A percentile compares a stretch with the other conserved stretches of the same genome.
Conservation (phyloP, 257 asterid species). For the Coffea eugenioides region DNA sequence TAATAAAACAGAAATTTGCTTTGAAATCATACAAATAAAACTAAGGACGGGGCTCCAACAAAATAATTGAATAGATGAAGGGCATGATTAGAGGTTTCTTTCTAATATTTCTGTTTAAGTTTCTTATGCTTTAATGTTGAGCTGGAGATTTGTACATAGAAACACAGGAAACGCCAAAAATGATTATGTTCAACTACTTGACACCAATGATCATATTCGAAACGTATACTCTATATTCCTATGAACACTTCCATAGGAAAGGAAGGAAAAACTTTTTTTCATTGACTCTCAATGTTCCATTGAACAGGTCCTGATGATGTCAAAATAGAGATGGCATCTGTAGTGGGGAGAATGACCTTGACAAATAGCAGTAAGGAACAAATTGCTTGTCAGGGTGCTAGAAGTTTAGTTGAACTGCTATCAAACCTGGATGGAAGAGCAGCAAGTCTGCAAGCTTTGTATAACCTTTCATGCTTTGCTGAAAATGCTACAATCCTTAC, state of each 20-base stretch:
- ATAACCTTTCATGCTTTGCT: constrained; percentile 26
- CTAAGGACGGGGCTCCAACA: not conserved
- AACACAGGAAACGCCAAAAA: not conserved
- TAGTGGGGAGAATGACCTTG: constrained; percentile 28
- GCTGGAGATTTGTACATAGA: too few relatives aligned
- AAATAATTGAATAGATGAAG: not conserved
- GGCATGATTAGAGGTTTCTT: not conserved
- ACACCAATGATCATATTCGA: not conserved
- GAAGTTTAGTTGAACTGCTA: constrained; percentile 21
- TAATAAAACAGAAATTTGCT: not conserved
- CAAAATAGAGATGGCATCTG: constrained; percentile 29
- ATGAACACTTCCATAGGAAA: not conserved
- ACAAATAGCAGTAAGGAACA: constrained; percentile 24
- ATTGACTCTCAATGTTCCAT: not conserved
- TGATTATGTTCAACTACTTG: not conserved
- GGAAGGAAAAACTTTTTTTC: not conserved
- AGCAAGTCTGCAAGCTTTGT: constrained; percentile 29
- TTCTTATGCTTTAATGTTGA: not conserved
- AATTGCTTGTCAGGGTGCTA: constrained; percentile 23
- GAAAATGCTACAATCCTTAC: constrained; percentile 27
- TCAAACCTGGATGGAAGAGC: constrained; percentile 23
- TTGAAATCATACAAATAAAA: not conserved
- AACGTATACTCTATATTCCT: not conserved
- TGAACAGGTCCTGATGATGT: constrained; percentile 23
- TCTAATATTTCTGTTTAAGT: not conserved